Base-by-base conservation (phyloP, 331 rosid species). In the Pyracantha coccinea region DNA sequence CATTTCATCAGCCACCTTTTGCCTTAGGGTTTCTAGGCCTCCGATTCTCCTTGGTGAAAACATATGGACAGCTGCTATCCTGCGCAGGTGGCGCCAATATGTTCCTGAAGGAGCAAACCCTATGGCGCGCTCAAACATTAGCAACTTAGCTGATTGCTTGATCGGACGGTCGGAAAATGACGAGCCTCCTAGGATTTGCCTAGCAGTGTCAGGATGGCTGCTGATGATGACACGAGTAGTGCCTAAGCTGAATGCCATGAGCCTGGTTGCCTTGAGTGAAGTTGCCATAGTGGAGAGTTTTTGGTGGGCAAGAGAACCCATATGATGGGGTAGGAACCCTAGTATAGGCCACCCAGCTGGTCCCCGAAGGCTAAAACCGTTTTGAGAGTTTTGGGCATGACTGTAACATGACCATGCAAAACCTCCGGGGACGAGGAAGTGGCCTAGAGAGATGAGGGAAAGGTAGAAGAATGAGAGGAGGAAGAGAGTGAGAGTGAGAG, bases 121-220 rank as follows among this genome's bases (percentile, higher is more conserved):
- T 60, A 93, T 91, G 80, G 98, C 96, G 0, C 96, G 96, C 82
- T 91, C 96, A 11, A 93, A 93, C 98, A 89, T 89, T 41, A 93
- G 90, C 28, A 78, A 50, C 7, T 81, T 81, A 45, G 98, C 97
- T 0, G 97, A 91, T n/a, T 81, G 83, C 75, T 91, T 93, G 1
- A 93, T 67, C 0, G 98, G 98, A 4, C 98, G 97, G 73, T 91
- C 92, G 2, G 97, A 79, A 75, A 93, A 93, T 0, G 96, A 80
- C 0, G 89, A 66, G 1, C 95, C 86, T 1, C 81, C 80, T 0
- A 93, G 83, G 58, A 93, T 93, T 76, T 93, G 88, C 66, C 76
- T 85, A 4, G 98, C 97, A 0, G 97, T 93, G 3, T 93, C 98
- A 0, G 98, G 98, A 78, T 93, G 88, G 76, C 96, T 91, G 69